These are phyloP conservation scores for Xylaria nigripes DNA, from an alignment of 495 filamentous ascomycete species.

Conservation along the genomic window DNA sequence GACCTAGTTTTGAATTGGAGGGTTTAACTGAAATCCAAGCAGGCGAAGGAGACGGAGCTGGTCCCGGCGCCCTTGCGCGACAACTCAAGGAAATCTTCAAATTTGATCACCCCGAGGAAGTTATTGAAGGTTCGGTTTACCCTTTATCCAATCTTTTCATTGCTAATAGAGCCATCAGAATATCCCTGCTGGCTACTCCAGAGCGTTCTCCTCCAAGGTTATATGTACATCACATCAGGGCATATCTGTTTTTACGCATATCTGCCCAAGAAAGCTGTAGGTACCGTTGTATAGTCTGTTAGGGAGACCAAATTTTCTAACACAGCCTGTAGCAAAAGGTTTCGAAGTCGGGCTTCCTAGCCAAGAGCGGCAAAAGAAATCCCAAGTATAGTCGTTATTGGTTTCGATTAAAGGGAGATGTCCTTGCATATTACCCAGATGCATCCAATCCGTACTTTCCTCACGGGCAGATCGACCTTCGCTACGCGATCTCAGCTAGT, in stretches of 20 bases:
- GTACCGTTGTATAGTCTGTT: conserved; percentile 13
- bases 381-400: conserved; percentile 89
- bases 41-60: conserved; percentile 27
- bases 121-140: conserved; percentile 55
- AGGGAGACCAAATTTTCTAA: conserved; percentile 20
- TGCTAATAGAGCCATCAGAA: conserved; percentile 42
- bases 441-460: conserved; percentile 86
- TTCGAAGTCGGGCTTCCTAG: conserved; percentile 80
- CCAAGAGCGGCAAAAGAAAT: conserved; percentile 83
- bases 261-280: conserved; percentile 78
- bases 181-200: conserved; percentile 93
- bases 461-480: conserved; percentile 81
- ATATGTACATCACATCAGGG: conserved; percentile 90
- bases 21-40: conserved; percentile 30
- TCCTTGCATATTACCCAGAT: conserved; percentile 85
- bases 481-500: conserved; percentile 81
- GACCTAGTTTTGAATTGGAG: conserved; percentile 46
- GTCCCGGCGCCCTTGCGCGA: conserved; percentile 49
- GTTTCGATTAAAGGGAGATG: conserved; percentile 93
- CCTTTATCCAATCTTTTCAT: background rate
- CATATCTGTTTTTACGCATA: conserved; percentile 98
- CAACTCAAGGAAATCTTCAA: conserved; percentile 82
- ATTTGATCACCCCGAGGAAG: conserved; percentile 74
- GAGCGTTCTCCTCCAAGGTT: conserved; percentile 86
- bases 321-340: conserved; percentile 49